phyloP scores from a whole-genome alignment of 345 rosid genomes.

The Acer negundo region DNA sequence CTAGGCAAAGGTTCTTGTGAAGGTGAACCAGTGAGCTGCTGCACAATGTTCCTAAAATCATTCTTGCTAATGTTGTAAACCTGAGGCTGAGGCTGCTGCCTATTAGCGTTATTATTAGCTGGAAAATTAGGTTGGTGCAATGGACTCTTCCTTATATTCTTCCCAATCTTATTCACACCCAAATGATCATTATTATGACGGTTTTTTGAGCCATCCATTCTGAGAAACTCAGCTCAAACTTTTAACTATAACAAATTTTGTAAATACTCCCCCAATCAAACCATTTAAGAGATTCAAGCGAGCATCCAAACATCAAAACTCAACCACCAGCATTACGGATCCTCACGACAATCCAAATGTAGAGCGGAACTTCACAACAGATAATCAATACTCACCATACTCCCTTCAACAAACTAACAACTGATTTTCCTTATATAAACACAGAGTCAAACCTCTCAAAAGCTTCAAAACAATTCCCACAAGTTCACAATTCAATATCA shows the following conservation, averaged over 20 bases:
- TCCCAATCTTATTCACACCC: slow-evolving; percentile 88
- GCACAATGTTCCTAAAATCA: slow-evolving; percentile 84
- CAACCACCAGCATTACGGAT: slow-evolving; percentile 5
- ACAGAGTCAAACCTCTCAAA: slow-evolving; percentile 10
- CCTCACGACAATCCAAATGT: slow-evolving; percentile 5
- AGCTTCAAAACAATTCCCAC: slow-evolving; percentile 15
- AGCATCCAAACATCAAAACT: slow-evolving; percentile 11
- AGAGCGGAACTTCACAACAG: slow-evolving; percentile 8
- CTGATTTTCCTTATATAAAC: neutral
- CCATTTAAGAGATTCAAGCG: slow-evolving; percentile 18
- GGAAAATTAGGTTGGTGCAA: slow-evolving; percentile 71
- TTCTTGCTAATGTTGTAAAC: slow-evolving; percentile 95
- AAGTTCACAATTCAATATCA: slow-evolving; percentile 5
- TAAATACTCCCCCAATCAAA: slow-evolving; percentile 9
- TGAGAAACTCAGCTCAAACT: slow-evolving; percentile 6
- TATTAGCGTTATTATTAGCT: slow-evolving; percentile 40
- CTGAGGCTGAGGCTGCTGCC: slow-evolving; percentile 86
- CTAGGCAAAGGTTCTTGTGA: slow-evolving; percentile 73
- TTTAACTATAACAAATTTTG: slow-evolving; percentile 11
- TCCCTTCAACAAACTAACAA: neutral
- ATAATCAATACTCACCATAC: neutral
- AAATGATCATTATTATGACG: slow-evolving; percentile 64
- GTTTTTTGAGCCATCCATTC: slow-evolving; percentile 82
- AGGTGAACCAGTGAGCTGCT: slow-evolving; percentile 92
- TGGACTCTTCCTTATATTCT: slow-evolving; percentile 83